phyloP scores from a whole-genome alignment of 768 basidiomycete genomes.

The Russula ochroleuca region DNA sequence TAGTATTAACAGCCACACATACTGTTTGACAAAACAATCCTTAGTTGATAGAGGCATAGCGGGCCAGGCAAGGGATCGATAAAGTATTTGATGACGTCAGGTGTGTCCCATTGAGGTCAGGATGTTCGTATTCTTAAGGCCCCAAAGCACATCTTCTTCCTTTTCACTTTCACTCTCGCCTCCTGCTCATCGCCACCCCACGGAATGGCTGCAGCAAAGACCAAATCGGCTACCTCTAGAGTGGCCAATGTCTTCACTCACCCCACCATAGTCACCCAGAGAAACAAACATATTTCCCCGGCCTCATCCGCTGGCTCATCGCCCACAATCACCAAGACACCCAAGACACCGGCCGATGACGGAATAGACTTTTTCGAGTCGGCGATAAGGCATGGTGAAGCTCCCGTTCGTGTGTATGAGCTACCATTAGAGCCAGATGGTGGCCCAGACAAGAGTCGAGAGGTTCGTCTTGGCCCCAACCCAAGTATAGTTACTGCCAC shows the following conservation, averaged over 20 bases:
- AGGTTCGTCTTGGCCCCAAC: conserved; percentile 47
- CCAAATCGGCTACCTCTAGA: conserved; percentile 17
- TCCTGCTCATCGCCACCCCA: neutral
- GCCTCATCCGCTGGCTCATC: conserved; percentile 23
- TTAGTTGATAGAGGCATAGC: no score
- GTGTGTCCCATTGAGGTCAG: neutral
- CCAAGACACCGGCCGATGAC: conserved; percentile 91
- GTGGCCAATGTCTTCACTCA: conserved; percentile 2
- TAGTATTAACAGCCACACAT: no score
- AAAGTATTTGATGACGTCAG: conserved; percentile 7
- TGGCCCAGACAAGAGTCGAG: conserved; percentile 78
- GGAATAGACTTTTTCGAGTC: conserved; percentile 84
- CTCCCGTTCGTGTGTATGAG: conserved; percentile 79
- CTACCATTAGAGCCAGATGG: conserved; percentile 85
- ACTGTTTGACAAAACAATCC: no score
- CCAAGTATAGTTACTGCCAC: neutral
- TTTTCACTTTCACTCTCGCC: neutral
- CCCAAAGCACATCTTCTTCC: neutral
- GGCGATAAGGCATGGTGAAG: conserved; percentile 46
- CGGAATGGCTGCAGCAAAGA: conserved; percentile 16
- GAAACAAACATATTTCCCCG: neutral
- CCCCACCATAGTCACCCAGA: conserved; percentile 24
- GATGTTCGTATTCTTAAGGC: neutral
- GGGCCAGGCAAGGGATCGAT: neutral
- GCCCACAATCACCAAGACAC: conserved; percentile 41